Percentiles rank a stretch among this genome's conserved stretches.
phyloP scores from a whole-genome alignment of 805 yeast species.

The Saccharomycopsis malanga region DNA sequence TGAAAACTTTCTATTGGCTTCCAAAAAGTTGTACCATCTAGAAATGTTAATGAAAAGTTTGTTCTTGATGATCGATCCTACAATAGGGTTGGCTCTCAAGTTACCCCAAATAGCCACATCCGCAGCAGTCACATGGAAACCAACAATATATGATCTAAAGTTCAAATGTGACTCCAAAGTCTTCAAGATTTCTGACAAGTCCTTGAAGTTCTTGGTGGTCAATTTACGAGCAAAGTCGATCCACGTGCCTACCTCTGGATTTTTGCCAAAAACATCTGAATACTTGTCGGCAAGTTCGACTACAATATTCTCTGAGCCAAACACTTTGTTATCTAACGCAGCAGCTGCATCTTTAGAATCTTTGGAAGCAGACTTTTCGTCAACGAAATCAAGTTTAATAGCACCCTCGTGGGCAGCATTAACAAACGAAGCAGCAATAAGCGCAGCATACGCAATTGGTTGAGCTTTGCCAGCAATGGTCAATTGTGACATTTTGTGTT shows the following conservation, averaged over 20 bases:
- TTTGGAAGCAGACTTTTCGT: slow-evolving; percentile 56
- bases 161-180: slow-evolving; percentile 75
- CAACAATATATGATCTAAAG: slow-evolving; percentile 72
- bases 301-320: slow-evolving; percentile 41
- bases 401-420: slow-evolving; percentile 46
- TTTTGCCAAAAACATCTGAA: slow-evolving; percentile 36
- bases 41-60: slow-evolving; percentile 79
- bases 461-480: slow-evolving; percentile 84
- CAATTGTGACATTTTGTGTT: slow-evolving; percentile 30
- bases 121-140: slow-evolving; percentile 61
- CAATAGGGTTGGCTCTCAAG: slow-evolving; percentile 84
- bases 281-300: slow-evolving; percentile 43
- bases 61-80: slow-evolving; percentile 84
- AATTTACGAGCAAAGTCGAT: slow-evolving; percentile 57
- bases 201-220: slow-evolving; percentile 81
- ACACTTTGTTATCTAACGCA: slow-evolving; percentile 34
- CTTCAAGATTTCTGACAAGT: slow-evolving; percentile 69
- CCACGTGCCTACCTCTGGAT: slow-evolving; percentile 51
- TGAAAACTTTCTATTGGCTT: slow-evolving; percentile 60
- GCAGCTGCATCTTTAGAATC: slow-evolving; percentile 35
- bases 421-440: slow-evolving; percentile 72
- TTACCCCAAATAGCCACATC: slow-evolving; percentile 93
- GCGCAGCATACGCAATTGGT: slow-evolving; percentile 66
- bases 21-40: slow-evolving; percentile 85
- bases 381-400: slow-evolving; percentile 58